phyloP scores from a whole-genome alignment of 805 yeast genomes.

The Pichia californica region DNA sequence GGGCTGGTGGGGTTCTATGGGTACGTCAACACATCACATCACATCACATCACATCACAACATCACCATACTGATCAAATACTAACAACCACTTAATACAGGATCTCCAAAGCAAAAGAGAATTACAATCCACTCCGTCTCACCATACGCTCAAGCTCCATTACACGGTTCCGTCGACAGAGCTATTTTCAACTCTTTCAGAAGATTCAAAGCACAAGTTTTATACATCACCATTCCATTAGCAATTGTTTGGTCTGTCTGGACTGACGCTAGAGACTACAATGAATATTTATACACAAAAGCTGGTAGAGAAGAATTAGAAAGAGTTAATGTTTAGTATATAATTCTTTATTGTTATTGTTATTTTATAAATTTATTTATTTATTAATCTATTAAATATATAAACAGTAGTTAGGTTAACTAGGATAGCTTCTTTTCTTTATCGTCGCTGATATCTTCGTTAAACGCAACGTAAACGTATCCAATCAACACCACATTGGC shows the following conservation, averaged over 20 bases:
- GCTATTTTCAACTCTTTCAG: conserved; percentile 91
- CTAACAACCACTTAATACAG: not conserved
- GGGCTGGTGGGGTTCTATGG: conserved; percentile 98
- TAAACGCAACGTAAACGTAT: conserved; percentile 67
- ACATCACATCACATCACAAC: too few species aligned
- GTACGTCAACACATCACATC: too few species aligned
- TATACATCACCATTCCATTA: conserved; percentile 74
- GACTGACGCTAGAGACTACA: conserved; percentile 83
- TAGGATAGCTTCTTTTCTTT: conserved; percentile 26
- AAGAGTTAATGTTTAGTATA: conserved; percentile 39
- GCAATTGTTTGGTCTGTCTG: conserved; percentile 79
- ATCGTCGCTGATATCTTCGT: conserved; percentile 44
- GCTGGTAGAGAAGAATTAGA: conserved; percentile 95
- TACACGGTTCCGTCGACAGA: conserved; percentile 78
- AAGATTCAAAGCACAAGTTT: conserved; percentile 81
- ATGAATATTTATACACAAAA: conserved; percentile 91
- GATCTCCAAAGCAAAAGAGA: conserved; percentile 82
- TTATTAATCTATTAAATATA: not conserved
- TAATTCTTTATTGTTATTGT: not conserved
- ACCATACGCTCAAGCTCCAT: conserved; percentile 88
- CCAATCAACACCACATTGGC: conserved; percentile 73
- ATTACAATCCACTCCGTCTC: conserved; percentile 85
- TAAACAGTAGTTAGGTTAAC: not conserved
- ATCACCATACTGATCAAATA: too few species aligned
- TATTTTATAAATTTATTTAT: not conserved